Evolutionary conservation across 768 basidiomycete species (phyloP).

Genomic region (Tulasnella sp.): DNA sequence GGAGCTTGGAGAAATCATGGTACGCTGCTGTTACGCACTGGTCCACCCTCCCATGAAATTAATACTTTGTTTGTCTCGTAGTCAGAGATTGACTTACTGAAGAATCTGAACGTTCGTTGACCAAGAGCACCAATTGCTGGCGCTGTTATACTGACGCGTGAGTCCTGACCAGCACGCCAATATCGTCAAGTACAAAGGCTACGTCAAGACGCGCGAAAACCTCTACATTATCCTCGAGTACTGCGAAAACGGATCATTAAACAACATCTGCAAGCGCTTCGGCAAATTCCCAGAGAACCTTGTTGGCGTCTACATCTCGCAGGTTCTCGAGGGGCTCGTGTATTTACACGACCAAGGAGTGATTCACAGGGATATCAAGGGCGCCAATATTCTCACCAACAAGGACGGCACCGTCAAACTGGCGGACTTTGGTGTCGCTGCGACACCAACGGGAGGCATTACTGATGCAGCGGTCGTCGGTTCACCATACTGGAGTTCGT

Average conservation of each 20-base stretch:
- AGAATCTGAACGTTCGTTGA: constrained; percentile 77
- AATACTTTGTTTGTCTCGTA: constrained; percentile 26
- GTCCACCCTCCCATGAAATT: no score
- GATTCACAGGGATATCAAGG: constrained; percentile 98
- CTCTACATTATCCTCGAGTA: constrained; percentile 98
- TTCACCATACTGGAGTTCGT: constrained; percentile 95
- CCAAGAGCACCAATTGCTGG: constrained; percentile 11
- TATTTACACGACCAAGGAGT: constrained; percentile 99
- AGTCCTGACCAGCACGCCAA: constrained; percentile 66
- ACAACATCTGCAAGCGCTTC: constrained; percentile 91
- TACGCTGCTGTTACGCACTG: constrained; percentile 23
- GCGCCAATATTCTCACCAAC: constrained; percentile 96
- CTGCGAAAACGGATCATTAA: constrained; percentile 96
- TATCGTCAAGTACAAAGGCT: constrained; percentile 99
- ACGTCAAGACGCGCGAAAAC: constrained; percentile 87
- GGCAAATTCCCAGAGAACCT: constrained; percentile 98
- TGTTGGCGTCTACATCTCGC: constrained; percentile 92
- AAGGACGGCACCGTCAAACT: constrained; percentile 98
- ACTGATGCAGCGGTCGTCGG: constrained; percentile 90
- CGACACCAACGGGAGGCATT: constrained; percentile 60
- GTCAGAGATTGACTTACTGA: constrained; percentile 95
- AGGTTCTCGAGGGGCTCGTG: constrained; percentile 88
- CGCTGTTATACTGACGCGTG: neutral
- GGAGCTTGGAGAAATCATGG: constrained; percentile 97
- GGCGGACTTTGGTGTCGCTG: constrained; percentile 98